Evolutionary conservation across 2,329 filamentous ascomycete species (phyloP), one percentile per base, ranked within the genome.

Genomic region (Talaromyces islandicus): DNA sequence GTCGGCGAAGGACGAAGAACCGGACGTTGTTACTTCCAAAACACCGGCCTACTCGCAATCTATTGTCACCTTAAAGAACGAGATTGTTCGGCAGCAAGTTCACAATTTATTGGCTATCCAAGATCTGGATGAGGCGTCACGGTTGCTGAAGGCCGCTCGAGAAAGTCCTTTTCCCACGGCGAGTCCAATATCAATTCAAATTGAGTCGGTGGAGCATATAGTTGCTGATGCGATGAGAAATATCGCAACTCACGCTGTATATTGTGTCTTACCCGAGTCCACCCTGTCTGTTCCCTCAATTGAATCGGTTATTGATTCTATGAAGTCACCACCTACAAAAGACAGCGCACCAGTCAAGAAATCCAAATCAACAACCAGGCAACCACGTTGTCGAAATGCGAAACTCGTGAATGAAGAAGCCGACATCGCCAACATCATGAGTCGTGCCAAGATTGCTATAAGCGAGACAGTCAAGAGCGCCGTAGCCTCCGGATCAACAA

Each of bases 221-320:
- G 67, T 77, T 19, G 71, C 70, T 1, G 69, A 77, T 56, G 73
- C 74, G n/a, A 71, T 78, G 54, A 69, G 70, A 17, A 67, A 73
- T 53, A 90, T 96, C 79, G 83, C 87, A 12, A 83, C 84, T 4
- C 90, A 96, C 73, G 88, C 92, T 2, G 88, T 94, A 3, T 95
- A 93, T 72, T 95, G 91, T 19, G 89, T 93, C 10, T 83, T 97
- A 17, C 90, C 93, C 52, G 94, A 99, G 68, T 97, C 94, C 0
- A 96, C 92, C 0, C 87, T 97, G 27, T 95, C 92, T 0, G 88
- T 93, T 62, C 91, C 92, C 1, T 87, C 90, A 0, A 80, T 93
- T 69, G 72, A 64, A 71, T 29, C 54, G 19, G 41, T 54, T 21
- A 51, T 60, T 6, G 30, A 59, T n/a, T 29, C 75, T 75, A 2